Conservation (phyloP, 2,329 filamentous ascomycete species). For the Tympanopsis confertula region DNA sequence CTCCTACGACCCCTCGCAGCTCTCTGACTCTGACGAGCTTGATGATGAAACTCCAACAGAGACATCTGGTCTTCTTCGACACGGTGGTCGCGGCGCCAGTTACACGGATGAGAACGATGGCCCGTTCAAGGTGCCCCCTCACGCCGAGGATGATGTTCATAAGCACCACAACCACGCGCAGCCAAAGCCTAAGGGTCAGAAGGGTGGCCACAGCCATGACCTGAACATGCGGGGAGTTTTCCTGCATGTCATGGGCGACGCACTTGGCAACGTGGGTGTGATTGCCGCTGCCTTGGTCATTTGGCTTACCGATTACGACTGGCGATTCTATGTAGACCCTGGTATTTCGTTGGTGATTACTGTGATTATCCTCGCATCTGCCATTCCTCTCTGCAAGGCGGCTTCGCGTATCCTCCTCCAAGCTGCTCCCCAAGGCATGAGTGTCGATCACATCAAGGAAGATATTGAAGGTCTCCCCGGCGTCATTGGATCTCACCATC, state of each 20-base stretch:
- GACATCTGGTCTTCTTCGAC: not conserved
- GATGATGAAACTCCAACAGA: not conserved
- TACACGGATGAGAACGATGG: not conserved
- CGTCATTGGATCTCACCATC: conserved; percentile 82
- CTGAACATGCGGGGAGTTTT: conserved; percentile 90
- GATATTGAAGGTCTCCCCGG: conserved; percentile 80
- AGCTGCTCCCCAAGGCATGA: conserved; percentile 80
- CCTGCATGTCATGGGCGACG: conserved; percentile 68
- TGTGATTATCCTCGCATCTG: conserved; percentile 60
- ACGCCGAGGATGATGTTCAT: conserved; percentile 40
- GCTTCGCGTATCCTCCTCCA: conserved; percentile 84
- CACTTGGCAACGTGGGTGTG: conserved; percentile 76
- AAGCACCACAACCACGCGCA: conserved; percentile 70
- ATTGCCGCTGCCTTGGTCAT: conserved; percentile 77
- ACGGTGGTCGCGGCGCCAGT: not conserved
- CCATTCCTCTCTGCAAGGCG: conserved; percentile 67
- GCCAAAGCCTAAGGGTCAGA: conserved; percentile 44
- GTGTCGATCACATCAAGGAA: conserved; percentile 78
- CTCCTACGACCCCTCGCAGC: not conserved
- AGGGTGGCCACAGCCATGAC: conserved; percentile 68
- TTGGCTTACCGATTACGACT: conserved; percentile 75
- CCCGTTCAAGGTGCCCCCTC: conserved; percentile 33
- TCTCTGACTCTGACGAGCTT: not conserved
- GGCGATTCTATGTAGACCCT: conserved; percentile 81
- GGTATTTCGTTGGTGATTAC: conserved; percentile 91